Evolutionary conservation across 2,329 filamentous ascomycete species (phyloP).

Genomic region (Fusarium sp.): DNA sequence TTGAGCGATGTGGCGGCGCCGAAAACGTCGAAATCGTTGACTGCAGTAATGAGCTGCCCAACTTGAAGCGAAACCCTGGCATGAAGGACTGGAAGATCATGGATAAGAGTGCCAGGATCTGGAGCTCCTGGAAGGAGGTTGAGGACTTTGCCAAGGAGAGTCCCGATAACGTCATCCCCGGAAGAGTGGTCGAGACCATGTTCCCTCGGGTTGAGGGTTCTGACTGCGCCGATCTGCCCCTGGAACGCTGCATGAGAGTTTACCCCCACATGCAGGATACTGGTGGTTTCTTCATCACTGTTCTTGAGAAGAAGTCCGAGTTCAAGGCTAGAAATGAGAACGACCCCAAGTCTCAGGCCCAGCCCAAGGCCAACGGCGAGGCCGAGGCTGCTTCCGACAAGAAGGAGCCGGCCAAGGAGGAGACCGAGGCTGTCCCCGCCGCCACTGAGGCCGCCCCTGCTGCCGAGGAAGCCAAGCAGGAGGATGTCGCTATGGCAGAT

Average conservation of each 20-base stretch:
- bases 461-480: constrained; percentile 36
- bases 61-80: constrained; percentile 81
- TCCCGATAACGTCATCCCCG: constrained; percentile 66
- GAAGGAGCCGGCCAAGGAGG: constrained; percentile 46
- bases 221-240: constrained; percentile 74
- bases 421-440: constrained; percentile 51
- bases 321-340: constrained; percentile 82
- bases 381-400: constrained; percentile 25
- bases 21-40: constrained; percentile 87
- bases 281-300: constrained; percentile 96
- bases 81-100: constrained; percentile 90
- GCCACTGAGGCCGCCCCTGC: constrained; percentile 6
- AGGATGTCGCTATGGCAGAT: constrained; percentile 49
- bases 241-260: constrained; percentile 92
- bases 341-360: constrained; percentile 54
- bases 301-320: constrained; percentile 90
- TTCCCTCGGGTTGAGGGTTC: constrained; percentile 74
- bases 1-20: constrained; percentile 87
- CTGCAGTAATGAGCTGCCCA: constrained; percentile 81
- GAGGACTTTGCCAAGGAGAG: constrained; percentile 74
- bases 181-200: constrained; percentile 82
- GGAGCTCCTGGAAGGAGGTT: constrained; percentile 86
- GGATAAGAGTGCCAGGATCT: constrained; percentile 84
- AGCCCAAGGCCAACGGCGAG: constrained; percentile 30
- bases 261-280: constrained; percentile 97